Evolutionary conservation across 2,329 filamentous ascomycete species (phyloP), one percentile per base, ranked within the genome.

Genomic region (Helotiales sp.): DNA sequence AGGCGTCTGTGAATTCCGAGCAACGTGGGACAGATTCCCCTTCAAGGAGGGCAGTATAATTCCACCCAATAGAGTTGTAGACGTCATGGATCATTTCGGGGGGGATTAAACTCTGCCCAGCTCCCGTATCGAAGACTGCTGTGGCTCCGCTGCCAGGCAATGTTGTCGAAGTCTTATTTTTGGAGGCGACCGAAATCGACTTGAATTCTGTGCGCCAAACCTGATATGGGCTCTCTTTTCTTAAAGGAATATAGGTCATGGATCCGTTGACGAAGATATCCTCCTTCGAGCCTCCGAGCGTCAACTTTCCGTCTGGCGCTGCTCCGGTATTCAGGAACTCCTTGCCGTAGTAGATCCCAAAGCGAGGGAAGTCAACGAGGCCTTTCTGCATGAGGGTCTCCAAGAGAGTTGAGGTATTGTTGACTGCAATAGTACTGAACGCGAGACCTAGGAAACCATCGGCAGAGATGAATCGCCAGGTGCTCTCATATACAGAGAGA

Each of bases 401-500:
- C 5, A 58, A 37, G n/a, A 58, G 6, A 17, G 54, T 58, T 1
- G 54, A 10, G 6, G 54, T 58, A 17, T 58, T 58, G 2, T 15
- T 58, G 4, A 6, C 54, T 13, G 54, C 54, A 26, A 58, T 58
- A 7, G 11, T 13, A 15, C 30, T 40, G 54, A 58, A 58, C 24
- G 30, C 54, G 3, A 58, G 54, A 24, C 54, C 54, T 22, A 58
- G n/a, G 30, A 58, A 58, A 7, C 54, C 54, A 26, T 58, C 54
- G 1, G 54, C 54, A 3, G 54, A 37, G 30, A 58, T 37, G 11
- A 58, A 58, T 6, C 54, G 2, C 30, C 30, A 58, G 3, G 54
- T 22, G 30, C 34, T 58, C 13, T 37, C 32, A n/a, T 34, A 22
- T 22, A 26, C 54, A 11, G 54, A 13, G 20, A 58, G 28, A 15